Base-by-base conservation (phyloP, 805 yeast species). In the Metschnikowia koreensis region DNA sequence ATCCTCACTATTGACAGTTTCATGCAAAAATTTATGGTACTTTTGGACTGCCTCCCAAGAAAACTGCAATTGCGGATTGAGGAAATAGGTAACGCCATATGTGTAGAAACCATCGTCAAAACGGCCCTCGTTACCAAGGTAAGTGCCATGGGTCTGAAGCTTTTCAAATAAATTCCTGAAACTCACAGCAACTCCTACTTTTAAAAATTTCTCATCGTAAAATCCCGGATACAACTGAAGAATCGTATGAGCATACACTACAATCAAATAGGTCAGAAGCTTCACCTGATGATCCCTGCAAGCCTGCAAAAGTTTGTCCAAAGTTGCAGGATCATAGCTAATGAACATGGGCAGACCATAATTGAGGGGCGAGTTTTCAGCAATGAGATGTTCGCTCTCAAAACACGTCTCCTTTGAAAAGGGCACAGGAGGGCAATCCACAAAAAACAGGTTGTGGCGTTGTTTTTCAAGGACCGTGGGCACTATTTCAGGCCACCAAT, bases 61-160 rank as follows among this genome's bases (percentile, higher is more conserved):
- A 26, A 52, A 52, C 3, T 46, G 15, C 17, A 44, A 34, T 13
- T 29, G 37, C 5, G 52, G 52, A 29, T 48, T 45, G 37, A 52
- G 51, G 36, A 42, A 45, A 27, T 46, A 52, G 2, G 51, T 33
- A 11, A 34, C 44, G 3, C 48, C 50, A 31, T 38, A 52, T 0
- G 52, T 46, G 33, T 52, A 52, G 22, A 52, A 48, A 7, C 55
- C 55, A 26, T 48, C 55, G 22, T 52, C 52, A 28, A 52, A 52
- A 5, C 41, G 43, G 6, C 46, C 50, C 6, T 33, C 44, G 15
- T 48, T 27, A 22, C 51, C 47, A 26, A 38, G 47, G 37, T 48
- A 52, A 12, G 48, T 28, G 10, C 48, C 48, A 34, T 52, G 55
- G 22, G 51, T 37, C 34, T 48, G 41, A 33, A 52, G 41, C 6